A percentile compares a stretch with the other conserved stretches of the same genome.
These are phyloP conservation scores for Trametes cingulata DNA, from an alignment of 768 basidiomycete genomes.

Conservation along the genomic window DNA sequence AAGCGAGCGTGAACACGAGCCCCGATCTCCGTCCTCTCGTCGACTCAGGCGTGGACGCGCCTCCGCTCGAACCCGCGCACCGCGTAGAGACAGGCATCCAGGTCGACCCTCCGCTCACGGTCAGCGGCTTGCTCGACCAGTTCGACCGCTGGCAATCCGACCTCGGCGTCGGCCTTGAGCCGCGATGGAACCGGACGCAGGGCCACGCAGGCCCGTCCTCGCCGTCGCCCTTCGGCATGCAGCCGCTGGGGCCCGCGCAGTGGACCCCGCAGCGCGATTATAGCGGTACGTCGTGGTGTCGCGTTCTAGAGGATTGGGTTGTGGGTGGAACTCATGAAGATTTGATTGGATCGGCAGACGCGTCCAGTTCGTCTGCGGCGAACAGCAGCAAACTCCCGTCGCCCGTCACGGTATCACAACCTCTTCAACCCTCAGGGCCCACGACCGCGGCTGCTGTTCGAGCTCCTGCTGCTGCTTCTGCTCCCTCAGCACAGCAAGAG, in stretches of 20 bases:
- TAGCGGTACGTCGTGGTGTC: background rate
- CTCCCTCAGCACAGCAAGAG: background rate
- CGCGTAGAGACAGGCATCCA: background rate
- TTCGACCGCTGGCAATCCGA: no score
- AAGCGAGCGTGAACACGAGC: conserved; percentile 14
- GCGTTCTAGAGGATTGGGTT: no score
- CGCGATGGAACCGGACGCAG: no score
- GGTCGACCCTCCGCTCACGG: background rate
- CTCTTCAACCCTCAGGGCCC: no score
- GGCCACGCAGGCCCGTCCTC: no score
- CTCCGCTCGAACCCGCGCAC: background rate
- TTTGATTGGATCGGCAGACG: no score
- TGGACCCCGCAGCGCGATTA: conserved; percentile 2
- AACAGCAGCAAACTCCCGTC: background rate
- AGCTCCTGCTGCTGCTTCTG: no score
- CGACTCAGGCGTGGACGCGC: conserved; percentile 3
- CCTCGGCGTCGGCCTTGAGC: no score
- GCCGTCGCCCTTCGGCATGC: background rate
- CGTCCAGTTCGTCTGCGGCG: background rate
- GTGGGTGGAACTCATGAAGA: no score
- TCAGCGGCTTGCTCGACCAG: no score
- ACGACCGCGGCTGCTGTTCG: no score
- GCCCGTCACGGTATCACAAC: no score
- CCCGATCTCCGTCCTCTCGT: background rate
- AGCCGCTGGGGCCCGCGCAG: conserved; percentile 5